Conservation (phyloP, 2,329 filamentous ascomycete genomes). For the Didymosphaeria variabile region DNA sequence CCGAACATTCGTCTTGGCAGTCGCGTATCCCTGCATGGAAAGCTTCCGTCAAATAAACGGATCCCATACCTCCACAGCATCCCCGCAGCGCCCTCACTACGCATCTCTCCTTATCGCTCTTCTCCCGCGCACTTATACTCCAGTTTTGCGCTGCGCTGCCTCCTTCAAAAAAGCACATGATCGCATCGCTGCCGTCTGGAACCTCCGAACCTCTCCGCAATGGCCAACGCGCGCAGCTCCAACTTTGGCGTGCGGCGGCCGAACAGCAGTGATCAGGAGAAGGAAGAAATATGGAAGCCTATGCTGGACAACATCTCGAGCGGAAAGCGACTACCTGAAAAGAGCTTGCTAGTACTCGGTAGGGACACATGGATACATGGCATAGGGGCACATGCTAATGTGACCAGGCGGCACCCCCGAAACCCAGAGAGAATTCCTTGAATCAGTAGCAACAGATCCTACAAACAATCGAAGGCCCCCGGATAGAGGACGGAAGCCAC, state of each 20-base stretch:
- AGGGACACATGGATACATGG: slow-evolving; percentile 39
- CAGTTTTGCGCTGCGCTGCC: neutral
- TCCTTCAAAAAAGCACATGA: neutral
- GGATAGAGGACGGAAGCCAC: slow-evolving; percentile 66
- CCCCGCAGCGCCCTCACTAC: slow-evolving; percentile 27
- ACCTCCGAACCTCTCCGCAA: slow-evolving; percentile 36
- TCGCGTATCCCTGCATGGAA: slow-evolving; percentile 39
- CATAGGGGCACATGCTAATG: slow-evolving; percentile 28
- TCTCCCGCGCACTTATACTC: neutral
- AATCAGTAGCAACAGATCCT: slow-evolving; percentile 53
- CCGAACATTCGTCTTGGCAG: slow-evolving; percentile 44
- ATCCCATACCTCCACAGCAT: slow-evolving; percentile 30
- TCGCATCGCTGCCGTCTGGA: neutral
- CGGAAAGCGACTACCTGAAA: slow-evolving; percentile 88
- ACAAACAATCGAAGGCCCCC: slow-evolving; percentile 60
- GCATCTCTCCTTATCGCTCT: slow-evolving; percentile 22
- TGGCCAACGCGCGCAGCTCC: slow-evolving; percentile 45
- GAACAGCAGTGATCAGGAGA: slow-evolving; percentile 69
- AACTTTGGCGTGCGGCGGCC: slow-evolving; percentile 45
- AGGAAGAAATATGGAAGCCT: slow-evolving; percentile 92
- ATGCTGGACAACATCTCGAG: slow-evolving; percentile 92
- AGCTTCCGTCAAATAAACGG: slow-evolving; percentile 35
- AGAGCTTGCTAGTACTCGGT: slow-evolving; percentile 89
- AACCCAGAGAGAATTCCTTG: slow-evolving; percentile 84
- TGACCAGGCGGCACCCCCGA: slow-evolving; percentile 78